phyloP scores from a whole-genome alignment of 495 filamentous ascomycete genomes.

The Talaromyces proteolyticus region DNA sequence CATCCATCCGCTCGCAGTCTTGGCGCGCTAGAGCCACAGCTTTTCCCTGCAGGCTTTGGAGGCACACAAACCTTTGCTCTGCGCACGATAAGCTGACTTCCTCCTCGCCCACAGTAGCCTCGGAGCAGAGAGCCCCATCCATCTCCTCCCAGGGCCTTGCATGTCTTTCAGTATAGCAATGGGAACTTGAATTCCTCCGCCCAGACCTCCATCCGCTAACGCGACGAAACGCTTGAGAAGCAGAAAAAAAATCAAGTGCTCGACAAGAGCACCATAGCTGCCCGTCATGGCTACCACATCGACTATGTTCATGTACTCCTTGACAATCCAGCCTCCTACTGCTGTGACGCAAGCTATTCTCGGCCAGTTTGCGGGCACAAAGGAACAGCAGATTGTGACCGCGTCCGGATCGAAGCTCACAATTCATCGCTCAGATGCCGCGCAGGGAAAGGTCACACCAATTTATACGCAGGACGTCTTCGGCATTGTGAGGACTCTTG shows the following conservation, averaged over 20 bases:
- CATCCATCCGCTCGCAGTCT: not conserved
- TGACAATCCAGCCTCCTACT: constrained; percentile 88
- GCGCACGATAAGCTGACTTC: not conserved
- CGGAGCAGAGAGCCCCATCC: too few species aligned
- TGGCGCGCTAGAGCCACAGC: constrained; percentile 6
- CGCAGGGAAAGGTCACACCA: constrained; percentile 76
- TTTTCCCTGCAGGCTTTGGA: not conserved
- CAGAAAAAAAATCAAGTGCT: too few species aligned
- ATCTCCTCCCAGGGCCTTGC: not conserved
- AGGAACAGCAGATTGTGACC: constrained; percentile 94
- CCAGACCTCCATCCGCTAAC: not conserved
- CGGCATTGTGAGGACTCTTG: constrained; percentile 84
- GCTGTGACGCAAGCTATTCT: constrained; percentile 84
- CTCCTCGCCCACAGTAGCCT: not conserved
- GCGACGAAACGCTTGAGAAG: constrained; percentile 9
- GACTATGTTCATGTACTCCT: constrained; percentile 94
- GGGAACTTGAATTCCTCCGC: constrained; percentile 4
- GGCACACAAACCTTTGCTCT: not conserved
- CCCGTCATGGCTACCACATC: constrained; percentile 91
- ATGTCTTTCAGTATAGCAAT: not conserved
- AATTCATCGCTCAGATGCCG: constrained; percentile 78
- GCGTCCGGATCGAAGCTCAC: constrained; percentile 86
- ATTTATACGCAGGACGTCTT: constrained; percentile 90
- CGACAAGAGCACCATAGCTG: constrained; percentile 14
- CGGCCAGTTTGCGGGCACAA: constrained; percentile 89